Percentiles rank a stretch among this genome's conserved stretches.
Conservation (phyloP, 805 yeast species). For the Scheffersomyces lignosus region DNA sequence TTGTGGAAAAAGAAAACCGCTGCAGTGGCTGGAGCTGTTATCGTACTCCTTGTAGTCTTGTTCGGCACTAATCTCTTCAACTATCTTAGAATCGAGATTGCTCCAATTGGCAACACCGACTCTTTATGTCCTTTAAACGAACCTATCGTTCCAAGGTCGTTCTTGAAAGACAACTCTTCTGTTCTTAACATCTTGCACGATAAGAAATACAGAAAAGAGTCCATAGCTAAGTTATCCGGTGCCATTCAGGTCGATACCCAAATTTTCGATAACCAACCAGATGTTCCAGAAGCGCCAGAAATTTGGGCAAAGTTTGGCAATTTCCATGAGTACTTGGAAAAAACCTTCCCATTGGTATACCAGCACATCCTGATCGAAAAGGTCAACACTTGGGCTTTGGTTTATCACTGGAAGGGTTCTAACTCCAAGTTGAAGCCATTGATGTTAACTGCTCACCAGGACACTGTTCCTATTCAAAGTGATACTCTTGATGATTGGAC, state of each 20-base stretch:
- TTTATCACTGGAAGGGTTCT: slow-evolving; percentile 62
- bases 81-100: slow-evolving; percentile 15
- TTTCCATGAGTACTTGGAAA: slow-evolving; percentile 54
- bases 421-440: slow-evolving; percentile 60
- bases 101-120: slow-evolving; percentile 11
- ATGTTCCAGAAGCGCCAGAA: slow-evolving; percentile 51
- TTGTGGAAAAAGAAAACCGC: slow-evolving; percentile 6
- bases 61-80: slow-evolving; percentile 20
- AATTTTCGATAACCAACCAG: slow-evolving; percentile 52
- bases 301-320: slow-evolving; percentile 40
- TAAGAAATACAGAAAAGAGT: slow-evolving; percentile 23
- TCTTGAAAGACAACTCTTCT: slow-evolving; percentile 30
- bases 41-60: slow-evolving; percentile 14
- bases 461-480: slow-evolving; percentile 73
- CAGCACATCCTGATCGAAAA: slow-evolving; percentile 48
- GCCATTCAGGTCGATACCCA: slow-evolving; percentile 70
- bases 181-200: slow-evolving; percentile 28
- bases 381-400: slow-evolving; percentile 63
- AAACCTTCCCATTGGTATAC: slow-evolving; percentile 56
- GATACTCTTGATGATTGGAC: slow-evolving; percentile 60
- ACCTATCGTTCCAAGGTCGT: slow-evolving; percentile 25
- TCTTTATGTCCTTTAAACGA: slow-evolving; percentile 26
- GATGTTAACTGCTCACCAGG: slow-evolving; percentile 74
- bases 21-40: slow-evolving; percentile 10
- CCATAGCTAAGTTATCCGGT: slow-evolving; percentile 48